Evolutionary conservation across 2,329 filamentous ascomycete genomes (phyloP), one percentile per base, ranked within the genome.

Genomic region (Nectriaceae sp.): DNA sequence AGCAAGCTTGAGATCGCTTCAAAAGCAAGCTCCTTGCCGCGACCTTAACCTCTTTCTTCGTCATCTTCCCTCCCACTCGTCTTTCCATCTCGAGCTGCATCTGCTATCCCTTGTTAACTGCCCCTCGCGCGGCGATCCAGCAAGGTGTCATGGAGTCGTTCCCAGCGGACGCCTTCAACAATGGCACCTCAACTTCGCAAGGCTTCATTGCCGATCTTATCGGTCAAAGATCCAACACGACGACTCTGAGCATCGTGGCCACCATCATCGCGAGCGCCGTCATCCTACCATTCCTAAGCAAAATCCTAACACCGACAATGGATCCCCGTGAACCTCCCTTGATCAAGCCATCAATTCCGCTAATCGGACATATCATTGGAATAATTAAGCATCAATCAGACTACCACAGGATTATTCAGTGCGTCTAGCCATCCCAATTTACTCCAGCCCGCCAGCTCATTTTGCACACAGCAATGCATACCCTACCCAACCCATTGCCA

Each of bases 341-440:
- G 0, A 21, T 77, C 20, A 66, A 67, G 20, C 63, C 72, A 0
- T 63, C 38, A 15, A 64, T 79, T 26, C 76, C 76, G 1, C 61
- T 73, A 22, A 53, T 78, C 35, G 76, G 76, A 2, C 76, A 79
- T 52, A 63, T 77, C 18, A 57, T 78, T 21, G 70, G 71, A 8
- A 64, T 77, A 54, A 52, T 75, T 33, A 55, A 61, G 38, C 59
- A 66, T 41, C 65, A 69, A 40, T 59, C 65, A 29, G 57, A 63
- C 42, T 76, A 75, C 46, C 62, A 68, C 43, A 52, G 59, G 16
- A 66, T 60, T 20, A 38, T 77, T 10, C 68, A 70, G 73, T 76
- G 55, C 21, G 61, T 57, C 22, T 15, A 21, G 37, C 33, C 11
- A 26, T 6, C 8, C 42, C 16, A 26, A 33, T 1, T 33, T 19